Conservation (phyloP, 306 rosid genomes). For the Rosa rugosa region DNA sequence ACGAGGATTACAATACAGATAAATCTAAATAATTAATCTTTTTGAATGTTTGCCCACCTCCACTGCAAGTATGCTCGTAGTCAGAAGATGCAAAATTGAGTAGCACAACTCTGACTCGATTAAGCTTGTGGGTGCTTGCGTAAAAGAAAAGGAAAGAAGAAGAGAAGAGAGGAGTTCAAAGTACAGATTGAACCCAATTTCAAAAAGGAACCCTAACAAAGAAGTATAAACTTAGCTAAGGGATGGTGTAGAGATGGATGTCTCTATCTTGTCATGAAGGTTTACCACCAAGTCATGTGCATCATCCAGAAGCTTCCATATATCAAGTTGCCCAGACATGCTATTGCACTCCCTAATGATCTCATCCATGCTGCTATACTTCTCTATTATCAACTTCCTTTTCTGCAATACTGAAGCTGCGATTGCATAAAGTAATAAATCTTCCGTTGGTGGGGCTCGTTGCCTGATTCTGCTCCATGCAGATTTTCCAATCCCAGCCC, state of each 20-base stretch:
- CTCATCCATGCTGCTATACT: conserved; percentile 98
- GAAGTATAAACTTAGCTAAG: conserved; percentile 21
- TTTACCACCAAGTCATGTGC: conserved; percentile 94
- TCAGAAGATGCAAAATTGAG: background rate
- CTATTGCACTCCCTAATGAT: conserved; percentile 95
- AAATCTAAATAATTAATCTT: conserved; percentile 4
- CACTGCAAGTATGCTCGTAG: background rate
- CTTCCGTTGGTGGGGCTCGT: conserved; percentile 96
- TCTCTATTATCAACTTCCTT: conserved; percentile 88
- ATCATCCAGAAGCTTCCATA: conserved; percentile 97
- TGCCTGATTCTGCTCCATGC: conserved; percentile 97
- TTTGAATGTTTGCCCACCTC: conserved; percentile 16
- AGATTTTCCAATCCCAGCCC: conserved; percentile 91
- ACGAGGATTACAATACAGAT: conserved; percentile 11
- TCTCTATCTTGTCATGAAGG: conserved; percentile 85
- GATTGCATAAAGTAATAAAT: conserved; percentile 84
- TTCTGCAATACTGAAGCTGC: conserved; percentile 95
- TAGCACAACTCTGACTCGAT: background rate
- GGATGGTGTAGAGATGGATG: conserved; percentile 48
- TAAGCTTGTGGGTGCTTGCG: conserved; percentile 6
- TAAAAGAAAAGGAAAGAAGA: background rate
- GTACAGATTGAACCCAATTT: conserved; percentile 11
- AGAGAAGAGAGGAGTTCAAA: background rate
- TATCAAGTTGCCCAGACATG: conserved; percentile 94
- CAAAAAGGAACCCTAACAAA: conserved; percentile 11